These are phyloP conservation scores for Sporisorium exsertum DNA, from an alignment of 1,284 basidiomycete species.

Conservation along the genomic window DNA sequence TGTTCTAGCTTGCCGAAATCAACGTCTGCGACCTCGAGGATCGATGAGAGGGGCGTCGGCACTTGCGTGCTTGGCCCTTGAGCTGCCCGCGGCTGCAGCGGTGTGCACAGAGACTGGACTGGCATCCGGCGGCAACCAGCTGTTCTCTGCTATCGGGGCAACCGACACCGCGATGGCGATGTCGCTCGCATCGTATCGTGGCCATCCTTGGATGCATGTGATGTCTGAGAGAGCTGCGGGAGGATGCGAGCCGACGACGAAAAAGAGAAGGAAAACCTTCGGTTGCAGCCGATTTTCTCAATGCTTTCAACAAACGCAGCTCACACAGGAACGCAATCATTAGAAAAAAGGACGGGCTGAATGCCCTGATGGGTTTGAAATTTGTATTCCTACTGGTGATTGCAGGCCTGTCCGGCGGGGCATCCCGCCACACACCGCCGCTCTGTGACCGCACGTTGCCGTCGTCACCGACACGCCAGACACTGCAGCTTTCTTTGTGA, in stretches of 20 bases:
- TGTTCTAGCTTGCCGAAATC: conserved; percentile 1
- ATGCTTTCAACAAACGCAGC: conserved; percentile 2
- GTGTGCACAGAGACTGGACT: too few species aligned
- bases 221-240: neutral
- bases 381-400: too few species aligned
- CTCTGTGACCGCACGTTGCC: conserved; percentile 16
- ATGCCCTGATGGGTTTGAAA: too few species aligned
- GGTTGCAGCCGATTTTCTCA: neutral
- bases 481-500: neutral
- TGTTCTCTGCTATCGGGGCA: neutral
- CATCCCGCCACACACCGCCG: conserved; percentile 6
- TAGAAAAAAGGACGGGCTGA: neutral
- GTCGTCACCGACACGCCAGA: conserved; percentile 18
- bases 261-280: neutral
- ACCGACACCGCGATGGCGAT: neutral
- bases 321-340: neutral
- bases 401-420: too few species aligned
- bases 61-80: neutral
- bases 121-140: too few species aligned
- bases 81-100: neutral
- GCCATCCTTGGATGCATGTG: neutral
- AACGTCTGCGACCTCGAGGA: conserved; percentile 1
- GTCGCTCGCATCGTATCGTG: neutral
- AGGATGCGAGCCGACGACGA: neutral
- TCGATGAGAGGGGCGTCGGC: neutral